A percentile compares a stretch with the other conserved stretches of the same genome.
Evolutionary conservation across 148 eudicot species (phyloP).

Genomic region (Rhododendron henanense): DNA sequence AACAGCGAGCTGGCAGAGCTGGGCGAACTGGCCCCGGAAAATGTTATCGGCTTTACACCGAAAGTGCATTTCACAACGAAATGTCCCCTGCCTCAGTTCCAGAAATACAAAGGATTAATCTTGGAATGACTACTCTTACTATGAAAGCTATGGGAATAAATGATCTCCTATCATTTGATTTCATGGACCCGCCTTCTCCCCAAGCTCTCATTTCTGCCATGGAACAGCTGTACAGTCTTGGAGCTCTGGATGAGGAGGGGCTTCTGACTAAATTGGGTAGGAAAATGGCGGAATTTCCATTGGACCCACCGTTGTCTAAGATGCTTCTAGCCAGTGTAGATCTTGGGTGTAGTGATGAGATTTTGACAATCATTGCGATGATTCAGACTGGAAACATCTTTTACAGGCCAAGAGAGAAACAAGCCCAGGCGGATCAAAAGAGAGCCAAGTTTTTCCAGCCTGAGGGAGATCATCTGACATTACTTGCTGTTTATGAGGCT

Average conservation of each 20-base stretch:
- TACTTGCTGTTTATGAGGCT: constrained; percentile 97
- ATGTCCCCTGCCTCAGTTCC: constrained; percentile 89
- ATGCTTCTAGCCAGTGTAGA: constrained; percentile 95
- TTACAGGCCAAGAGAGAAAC: constrained; percentile 91
- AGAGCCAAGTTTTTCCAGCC: constrained; percentile 95
- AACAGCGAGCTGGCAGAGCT: constrained; percentile 50
- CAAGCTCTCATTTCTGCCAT: constrained; percentile 94
- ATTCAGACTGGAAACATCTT: constrained; percentile 88
- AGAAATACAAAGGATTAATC: constrained; percentile 88
- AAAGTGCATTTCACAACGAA: constrained; percentile 88
- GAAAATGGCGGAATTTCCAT: constrained; percentile 92
- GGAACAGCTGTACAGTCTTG: constrained; percentile 91
- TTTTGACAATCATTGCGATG: constrained; percentile 92
- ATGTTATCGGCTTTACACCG: constrained; percentile 90
- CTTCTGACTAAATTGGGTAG: constrained; percentile 86
- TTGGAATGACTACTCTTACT: constrained; percentile 58
- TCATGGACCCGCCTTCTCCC: constrained; percentile 97
- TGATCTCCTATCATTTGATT: constrained; percentile 81
- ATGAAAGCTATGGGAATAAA: constrained; percentile 97
- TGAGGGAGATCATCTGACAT: constrained; percentile 90
- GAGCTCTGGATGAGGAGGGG: constrained; percentile 93
- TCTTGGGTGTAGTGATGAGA: constrained; percentile 95
- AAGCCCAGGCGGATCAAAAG: constrained; percentile 94
- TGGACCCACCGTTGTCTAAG: constrained; percentile 88
- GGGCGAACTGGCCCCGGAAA: constrained; percentile 76